phyloP scores from a whole-genome alignment of 371 early-diverging fungal genomes.

The Lichtheimia ramosa region DNA sequence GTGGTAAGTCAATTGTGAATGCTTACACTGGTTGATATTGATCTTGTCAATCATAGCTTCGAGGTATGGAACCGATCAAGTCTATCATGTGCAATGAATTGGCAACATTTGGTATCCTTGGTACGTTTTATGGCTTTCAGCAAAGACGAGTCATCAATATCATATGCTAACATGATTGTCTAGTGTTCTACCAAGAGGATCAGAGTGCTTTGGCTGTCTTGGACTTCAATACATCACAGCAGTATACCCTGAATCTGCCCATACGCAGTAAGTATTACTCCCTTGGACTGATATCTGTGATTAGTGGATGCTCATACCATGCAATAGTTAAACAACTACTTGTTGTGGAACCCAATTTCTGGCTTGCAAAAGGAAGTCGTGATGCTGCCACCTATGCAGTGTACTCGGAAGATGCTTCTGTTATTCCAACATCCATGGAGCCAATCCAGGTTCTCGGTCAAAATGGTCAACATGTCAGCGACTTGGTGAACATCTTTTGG shows the following conservation, averaged over 20 bases:
- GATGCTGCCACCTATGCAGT: conserved; percentile 45
- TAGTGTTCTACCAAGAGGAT: conserved; percentile 68
- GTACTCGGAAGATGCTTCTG: conserved; percentile 24
- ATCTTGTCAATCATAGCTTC: conserved; percentile 16
- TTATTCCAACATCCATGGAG: conserved; percentile 29
- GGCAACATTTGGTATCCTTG: conserved; percentile 39
- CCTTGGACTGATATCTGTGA: not conserved
- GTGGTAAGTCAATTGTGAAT: conserved; percentile 25
- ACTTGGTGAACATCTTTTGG: conserved; percentile 26
- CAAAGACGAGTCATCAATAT: too few relatives aligned
- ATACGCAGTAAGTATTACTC: conserved; percentile 21
- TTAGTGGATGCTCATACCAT: not conserved
- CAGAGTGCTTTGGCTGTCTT: conserved; percentile 55
- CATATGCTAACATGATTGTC: not conserved
- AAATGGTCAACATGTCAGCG: conserved; percentile 33
- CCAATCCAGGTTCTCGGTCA: conserved; percentile 35
- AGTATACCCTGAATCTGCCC: conserved; percentile 52
- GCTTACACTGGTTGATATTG: not conserved
- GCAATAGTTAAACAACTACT: conserved; percentile 41
- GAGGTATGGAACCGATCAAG: conserved; percentile 55
- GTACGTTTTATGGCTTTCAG: conserved; percentile 5
- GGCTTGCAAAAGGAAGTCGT: conserved; percentile 62
- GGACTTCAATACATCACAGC: conserved; percentile 60
- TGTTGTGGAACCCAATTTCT: conserved; percentile 50
- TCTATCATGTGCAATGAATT: conserved; percentile 58